Evolutionary conservation across 306 rosid species (phyloP), one percentile per base, ranked within the genome.

Genomic region (Oemleria cerasiformis): DNA sequence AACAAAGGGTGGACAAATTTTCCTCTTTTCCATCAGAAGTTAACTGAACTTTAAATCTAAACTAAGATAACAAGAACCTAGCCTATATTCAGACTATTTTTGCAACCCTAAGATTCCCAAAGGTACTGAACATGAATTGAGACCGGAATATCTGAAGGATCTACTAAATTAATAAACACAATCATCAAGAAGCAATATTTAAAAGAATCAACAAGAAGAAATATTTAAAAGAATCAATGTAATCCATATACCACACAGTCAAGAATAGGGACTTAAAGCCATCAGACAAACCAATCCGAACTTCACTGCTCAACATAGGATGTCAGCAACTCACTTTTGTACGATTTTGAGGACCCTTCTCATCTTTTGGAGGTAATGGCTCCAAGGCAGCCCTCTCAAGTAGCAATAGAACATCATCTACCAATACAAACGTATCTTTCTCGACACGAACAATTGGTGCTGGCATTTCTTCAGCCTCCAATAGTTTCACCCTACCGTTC

Each of bases 321-420:
- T 19, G 71, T 68, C 70, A 39, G 58, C 30, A 62, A 69, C 92
- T 72, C 74, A 91, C 99, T 94, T 95, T 95, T 8, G 96, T 95
- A 63, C 99, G 99, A 75, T 95, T 95, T 79, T 95, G 99, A 78
- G 99, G 99, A 85, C 96, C 97, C 88, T 95, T 95, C 85, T 95
- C 99, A 69, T 95, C 99, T 83, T 95, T 95, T 11, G 99, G 96
- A 81, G 99, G 97, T 68, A 95, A 88, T 36, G 97, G 97, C 80
- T 95, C 99, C 82, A 88, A 34, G 44, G 99, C 89, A 78, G 96
- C 97, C 85, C 97, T 92, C 88, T 91, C 97, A 77, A 95, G 96
- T 53, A 95, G 83, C 49, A 75, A 69, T 40, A 95, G 71, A 53
- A 95, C 92, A 83, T 95, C 99, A 81, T 95, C 99, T 81, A 85